These are phyloP conservation scores for Posidonia oceanica DNA, from an alignment of 116 monocot species.

Conservation along the genomic window DNA sequence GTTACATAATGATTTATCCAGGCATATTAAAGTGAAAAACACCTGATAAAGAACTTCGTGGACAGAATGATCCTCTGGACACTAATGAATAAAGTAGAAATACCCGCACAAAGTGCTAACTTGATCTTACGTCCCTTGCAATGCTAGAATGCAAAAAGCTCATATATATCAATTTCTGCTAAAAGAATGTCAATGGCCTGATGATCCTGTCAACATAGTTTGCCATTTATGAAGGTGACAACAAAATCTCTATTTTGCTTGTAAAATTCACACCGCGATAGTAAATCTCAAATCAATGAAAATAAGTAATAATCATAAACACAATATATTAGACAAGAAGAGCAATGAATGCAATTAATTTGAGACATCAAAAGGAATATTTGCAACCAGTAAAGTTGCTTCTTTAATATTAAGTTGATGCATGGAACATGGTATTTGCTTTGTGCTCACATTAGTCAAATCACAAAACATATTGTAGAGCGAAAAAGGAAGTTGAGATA, in stretches of 20 bases:
- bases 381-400: no score
- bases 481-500: no score
- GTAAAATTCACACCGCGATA: neutral
- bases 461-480: no score
- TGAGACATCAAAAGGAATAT: no score
- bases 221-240: neutral
- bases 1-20: no score
- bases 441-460: no score
- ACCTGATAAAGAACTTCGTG: neutral
- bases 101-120: constrained; percentile 94
- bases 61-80: neutral
- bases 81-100: neutral
- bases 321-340: no score
- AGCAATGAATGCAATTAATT: no score
- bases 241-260: neutral
- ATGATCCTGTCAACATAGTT: constrained; percentile 47
- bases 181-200: constrained; percentile 90
- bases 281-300: neutral
- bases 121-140: constrained; percentile 84
- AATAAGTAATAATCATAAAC: no score
- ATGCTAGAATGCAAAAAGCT: constrained; percentile 94
- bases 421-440: no score
- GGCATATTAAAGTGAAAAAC: neutral
- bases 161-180: constrained; percentile 98
- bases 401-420: no score